Conservation (phyloP, 768 basidiomycete genomes). For the Podaxis rugospora region DNA sequence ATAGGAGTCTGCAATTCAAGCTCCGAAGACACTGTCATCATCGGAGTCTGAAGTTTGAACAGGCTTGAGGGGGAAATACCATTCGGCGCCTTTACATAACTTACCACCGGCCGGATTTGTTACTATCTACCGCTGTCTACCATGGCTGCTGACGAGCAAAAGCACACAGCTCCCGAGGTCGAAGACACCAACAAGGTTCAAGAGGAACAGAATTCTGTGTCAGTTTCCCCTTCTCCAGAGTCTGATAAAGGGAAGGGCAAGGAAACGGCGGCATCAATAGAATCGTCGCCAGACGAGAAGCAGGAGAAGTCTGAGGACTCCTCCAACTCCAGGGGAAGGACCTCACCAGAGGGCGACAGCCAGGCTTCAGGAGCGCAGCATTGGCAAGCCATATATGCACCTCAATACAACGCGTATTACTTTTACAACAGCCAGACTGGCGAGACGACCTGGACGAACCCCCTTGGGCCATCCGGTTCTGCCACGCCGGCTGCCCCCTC, state of each 20-base stretch:
- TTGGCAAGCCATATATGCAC: conserved; percentile 83
- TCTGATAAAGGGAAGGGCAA: conserved; percentile 2
- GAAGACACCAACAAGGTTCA: not conserved
- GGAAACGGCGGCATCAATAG: not conserved
- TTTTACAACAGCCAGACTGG: conserved; percentile 74
- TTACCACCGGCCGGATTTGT: not conserved
- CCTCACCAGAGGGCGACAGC: not conserved
- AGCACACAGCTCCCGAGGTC: not conserved
- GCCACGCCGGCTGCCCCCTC: conserved; percentile 6
- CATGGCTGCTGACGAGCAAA: not conserved
- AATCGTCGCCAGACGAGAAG: not conserved
- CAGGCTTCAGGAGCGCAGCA: conserved; percentile 17
- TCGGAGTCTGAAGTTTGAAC: too few relatives aligned
- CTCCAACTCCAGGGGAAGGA: not conserved
- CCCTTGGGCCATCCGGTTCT: conserved; percentile 41
- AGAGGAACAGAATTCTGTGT: not conserved
- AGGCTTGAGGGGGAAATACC: too few relatives aligned
- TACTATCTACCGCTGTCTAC: not conserved
- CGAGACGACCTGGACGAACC: conserved; percentile 84
- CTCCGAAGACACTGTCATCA: too few relatives aligned
- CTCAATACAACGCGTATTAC: conserved; percentile 78
- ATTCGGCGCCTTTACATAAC: too few relatives aligned
- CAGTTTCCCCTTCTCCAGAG: not conserved
- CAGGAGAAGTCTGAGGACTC: not conserved
- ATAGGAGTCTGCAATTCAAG: too few relatives aligned